Evolutionary conservation across 306 rosid species (phyloP).

Genomic region (Trichosanthes truncata): DNA sequence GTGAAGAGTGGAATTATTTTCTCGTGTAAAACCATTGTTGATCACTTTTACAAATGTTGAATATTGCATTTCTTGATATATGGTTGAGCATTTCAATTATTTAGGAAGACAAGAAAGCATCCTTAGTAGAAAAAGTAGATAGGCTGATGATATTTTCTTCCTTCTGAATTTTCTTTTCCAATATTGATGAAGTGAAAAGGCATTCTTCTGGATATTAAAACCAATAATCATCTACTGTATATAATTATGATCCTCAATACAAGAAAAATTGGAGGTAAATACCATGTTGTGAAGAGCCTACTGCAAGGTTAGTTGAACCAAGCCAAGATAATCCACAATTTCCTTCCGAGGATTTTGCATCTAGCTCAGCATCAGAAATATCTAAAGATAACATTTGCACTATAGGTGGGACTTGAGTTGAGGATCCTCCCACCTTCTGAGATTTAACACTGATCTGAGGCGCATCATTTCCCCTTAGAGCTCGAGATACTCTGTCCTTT

Average conservation of each 20-base stretch:
- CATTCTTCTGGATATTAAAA: background rate
- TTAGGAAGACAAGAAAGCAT: background rate
- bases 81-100: background rate
- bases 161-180: background rate
- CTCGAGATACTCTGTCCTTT: slow-evolving; percentile 52
- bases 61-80: background rate
- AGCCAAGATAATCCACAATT: slow-evolving; percentile 41
- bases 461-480: slow-evolving; percentile 59
- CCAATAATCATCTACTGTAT: background rate
- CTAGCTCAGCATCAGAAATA: slow-evolving; percentile 20
- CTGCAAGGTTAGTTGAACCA: slow-evolving; percentile 63
- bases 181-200: background rate
- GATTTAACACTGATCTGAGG: slow-evolving; percentile 56
- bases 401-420: slow-evolving; percentile 20
- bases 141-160: background rate
- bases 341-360: slow-evolving; percentile 11
- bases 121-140: background rate
- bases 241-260: background rate
- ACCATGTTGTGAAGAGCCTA: slow-evolving; percentile 57
- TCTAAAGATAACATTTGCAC: slow-evolving; percentile 20
- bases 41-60: background rate
- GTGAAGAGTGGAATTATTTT: background rate
- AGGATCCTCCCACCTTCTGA: slow-evolving; percentile 21
- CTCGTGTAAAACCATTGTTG: background rate
- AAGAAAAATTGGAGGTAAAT: slow-evolving; percentile 11